These are phyloP conservation scores for Torulaspora gathmanii DNA, from an alignment of 805 yeast species.

Conservation along the genomic window DNA sequence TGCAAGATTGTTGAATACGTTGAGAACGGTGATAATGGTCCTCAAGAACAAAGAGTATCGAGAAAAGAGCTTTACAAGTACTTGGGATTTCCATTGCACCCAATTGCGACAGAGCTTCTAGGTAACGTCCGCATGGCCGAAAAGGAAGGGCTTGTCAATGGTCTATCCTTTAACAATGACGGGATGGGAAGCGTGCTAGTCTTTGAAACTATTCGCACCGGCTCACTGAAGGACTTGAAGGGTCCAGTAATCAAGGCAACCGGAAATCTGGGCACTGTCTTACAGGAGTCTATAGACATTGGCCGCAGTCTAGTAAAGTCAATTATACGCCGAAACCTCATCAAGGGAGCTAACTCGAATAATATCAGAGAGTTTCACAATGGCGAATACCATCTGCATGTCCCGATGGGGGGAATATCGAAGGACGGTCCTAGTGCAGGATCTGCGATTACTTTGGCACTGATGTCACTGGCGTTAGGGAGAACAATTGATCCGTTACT, in stretches of 20 bases:
- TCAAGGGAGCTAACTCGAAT: slow-evolving; percentile 30
- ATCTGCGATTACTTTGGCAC: slow-evolving; percentile 74
- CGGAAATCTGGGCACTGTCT: slow-evolving; percentile 76
- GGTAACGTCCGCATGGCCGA: slow-evolving; percentile 46
- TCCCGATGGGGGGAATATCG: slow-evolving; percentile 63
- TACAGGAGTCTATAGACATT: slow-evolving; percentile 75
- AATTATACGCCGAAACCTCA: slow-evolving; percentile 40
- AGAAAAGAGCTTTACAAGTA: slow-evolving; percentile 58
- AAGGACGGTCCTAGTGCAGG: slow-evolving; percentile 52
- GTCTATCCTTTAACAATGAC: slow-evolving; percentile 78
- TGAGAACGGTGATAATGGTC: slow-evolving; percentile 15
- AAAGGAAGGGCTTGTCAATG: slow-evolving; percentile 73
- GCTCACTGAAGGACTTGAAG: slow-evolving; percentile 35
- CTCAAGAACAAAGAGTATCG: slow-evolving; percentile 40
- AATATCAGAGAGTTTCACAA: slow-evolving; percentile 45
- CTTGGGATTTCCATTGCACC: slow-evolving; percentile 60
- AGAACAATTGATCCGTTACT: slow-evolving; percentile 46
- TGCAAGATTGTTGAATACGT: slow-evolving; percentile 70
- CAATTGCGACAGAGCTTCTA: slow-evolving; percentile 41
- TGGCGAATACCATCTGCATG: slow-evolving; percentile 62
- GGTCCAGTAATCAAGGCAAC: slow-evolving; percentile 55
- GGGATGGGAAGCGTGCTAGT: slow-evolving; percentile 80
- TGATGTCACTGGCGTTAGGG: slow-evolving; percentile 66
- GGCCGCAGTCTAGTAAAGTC: slow-evolving; percentile 69
- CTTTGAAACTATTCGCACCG: slow-evolving; percentile 72